These are phyloP conservation scores for Lactarius pseudohatsudake DNA, from an alignment of 768 basidiomycete species.

Conservation along the genomic window DNA sequence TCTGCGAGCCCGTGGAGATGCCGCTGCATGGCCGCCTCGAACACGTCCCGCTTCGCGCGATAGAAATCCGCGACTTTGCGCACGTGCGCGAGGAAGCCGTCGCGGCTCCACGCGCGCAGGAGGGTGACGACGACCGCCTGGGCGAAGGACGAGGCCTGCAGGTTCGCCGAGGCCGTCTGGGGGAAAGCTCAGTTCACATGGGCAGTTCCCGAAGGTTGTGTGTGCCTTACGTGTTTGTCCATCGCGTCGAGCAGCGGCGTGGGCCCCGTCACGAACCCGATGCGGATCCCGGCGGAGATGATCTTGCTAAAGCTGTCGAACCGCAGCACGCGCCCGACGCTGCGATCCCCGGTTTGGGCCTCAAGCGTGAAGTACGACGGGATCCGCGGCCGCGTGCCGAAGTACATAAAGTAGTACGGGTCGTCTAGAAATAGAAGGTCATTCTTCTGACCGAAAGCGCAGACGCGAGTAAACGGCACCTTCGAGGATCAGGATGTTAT, in stretches of 20 bases:
- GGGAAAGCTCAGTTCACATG: not conserved
- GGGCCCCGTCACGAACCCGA: conserved; percentile 83
- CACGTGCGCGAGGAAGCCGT: conserved; percentile 71
- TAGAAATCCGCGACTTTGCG: conserved; percentile 72
- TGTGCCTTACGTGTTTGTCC: conserved; percentile 59
- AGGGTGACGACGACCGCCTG: conserved; percentile 62
- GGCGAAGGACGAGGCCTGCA: conserved; percentile 63
- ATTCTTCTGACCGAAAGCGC: not conserved
- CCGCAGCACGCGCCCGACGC: conserved; percentile 74
- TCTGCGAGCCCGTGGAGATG: conserved; percentile 78
- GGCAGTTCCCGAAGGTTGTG: not conserved
- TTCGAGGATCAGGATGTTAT: conserved; percentile 84
- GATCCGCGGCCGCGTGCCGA: conserved; percentile 58
- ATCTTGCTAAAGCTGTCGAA: conserved; percentile 92
- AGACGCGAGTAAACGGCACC: conserved; percentile 44
- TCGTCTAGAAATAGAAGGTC: conserved; percentile 52
- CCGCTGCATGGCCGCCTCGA: conserved; percentile 71
- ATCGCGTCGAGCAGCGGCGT: conserved; percentile 63
- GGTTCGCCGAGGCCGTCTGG: conserved; percentile 65
- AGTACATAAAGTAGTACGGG: conserved; percentile 79
- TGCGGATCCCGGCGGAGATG: conserved; percentile 69
- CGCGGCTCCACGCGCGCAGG: conserved; percentile 70
- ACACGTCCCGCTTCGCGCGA: conserved; percentile 68
- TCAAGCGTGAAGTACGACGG: conserved; percentile 86
- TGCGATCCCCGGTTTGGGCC: conserved; percentile 49